Evolutionary conservation across 176 grass and related monocot genomes (phyloP).

Genomic region (Paspalum notatum): DNA sequence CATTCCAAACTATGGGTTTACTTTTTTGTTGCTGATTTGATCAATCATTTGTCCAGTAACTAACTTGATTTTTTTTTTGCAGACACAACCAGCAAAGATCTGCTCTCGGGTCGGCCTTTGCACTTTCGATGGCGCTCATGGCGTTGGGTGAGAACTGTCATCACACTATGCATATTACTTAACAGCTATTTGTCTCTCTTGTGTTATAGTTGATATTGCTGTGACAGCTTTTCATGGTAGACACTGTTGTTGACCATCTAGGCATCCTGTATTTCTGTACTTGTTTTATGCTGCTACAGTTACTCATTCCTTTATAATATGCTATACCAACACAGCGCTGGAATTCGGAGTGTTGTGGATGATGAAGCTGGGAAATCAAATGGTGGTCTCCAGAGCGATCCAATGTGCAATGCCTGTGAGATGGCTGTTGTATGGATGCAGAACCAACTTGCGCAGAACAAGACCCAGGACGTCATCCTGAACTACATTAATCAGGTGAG

Average conservation of each 20-base stretch:
- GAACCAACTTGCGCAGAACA: slow-evolving; percentile 79
- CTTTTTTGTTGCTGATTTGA: background rate
- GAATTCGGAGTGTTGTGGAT: slow-evolving; percentile 81
- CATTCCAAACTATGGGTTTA: background rate
- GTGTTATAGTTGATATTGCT: background rate
- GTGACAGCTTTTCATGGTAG: background rate
- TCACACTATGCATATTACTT: background rate
- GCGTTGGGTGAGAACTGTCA: slow-evolving; percentile 61
- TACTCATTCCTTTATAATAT: background rate
- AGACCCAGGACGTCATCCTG: slow-evolving; percentile 73
- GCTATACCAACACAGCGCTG: slow-evolving; percentile 47
- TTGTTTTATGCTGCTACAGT: background rate
- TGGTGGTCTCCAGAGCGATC: slow-evolving; percentile 48
- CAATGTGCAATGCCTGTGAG: slow-evolving; percentile 93
- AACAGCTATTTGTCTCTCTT: background rate
- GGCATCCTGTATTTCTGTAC: background rate
- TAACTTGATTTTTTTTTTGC: slow-evolving; percentile 39
- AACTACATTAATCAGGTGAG: slow-evolving; percentile 78
- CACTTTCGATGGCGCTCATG: slow-evolving; percentile 60
- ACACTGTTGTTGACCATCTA: background rate
- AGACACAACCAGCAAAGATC: slow-evolving; percentile 65
- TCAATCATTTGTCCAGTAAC: background rate
- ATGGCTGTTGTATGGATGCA: slow-evolving; percentile 99
- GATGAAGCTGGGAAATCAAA: slow-evolving; percentile 41
- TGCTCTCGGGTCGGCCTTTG: slow-evolving; percentile 82